Evolutionary conservation across 495 filamentous ascomycete species (phyloP), one percentile per base, ranked within the genome.

Genomic region (Trichoderma erinaceum): DNA sequence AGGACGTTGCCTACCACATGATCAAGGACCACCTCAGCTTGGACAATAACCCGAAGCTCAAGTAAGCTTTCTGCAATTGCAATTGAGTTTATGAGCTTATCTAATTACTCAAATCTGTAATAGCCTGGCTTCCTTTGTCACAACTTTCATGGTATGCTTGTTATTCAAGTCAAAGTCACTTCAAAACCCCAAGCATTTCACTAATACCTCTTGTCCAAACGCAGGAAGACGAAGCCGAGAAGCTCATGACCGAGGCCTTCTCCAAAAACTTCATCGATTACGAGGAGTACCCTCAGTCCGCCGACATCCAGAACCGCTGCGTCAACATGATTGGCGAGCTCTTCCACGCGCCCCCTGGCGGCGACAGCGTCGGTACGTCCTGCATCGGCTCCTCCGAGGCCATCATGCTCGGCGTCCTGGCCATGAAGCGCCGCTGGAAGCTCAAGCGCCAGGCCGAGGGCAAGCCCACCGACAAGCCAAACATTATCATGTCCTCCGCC

Each of bases 341-440:
- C 56, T 95, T 92, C 84, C 85, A 96, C 75, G 85, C 86, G 29
- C 91, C 91, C 5, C 79, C 78, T 4, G 72, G 70, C 0, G 76
- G 81, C 12, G 76, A 79, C 32, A 84, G 90, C 67, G 85, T 97
- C 77, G 93, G 93, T 43, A 96, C 92, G 0, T 91, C 88, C 11
- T 93, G 90, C 65, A 88, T 96, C 70, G 92, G 93, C 44, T 90
- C 87, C 70, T 93, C 90, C 38, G 92, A 96, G 76, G 93, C 92
- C 69, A 94, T 96, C 77, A 95, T 96, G 90, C 86, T 97, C 12
- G 91, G 81, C 61, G 90, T 91, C 3, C 83, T 97, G 23, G 92
- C 92, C 65, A 96, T 97, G 92, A 97, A 97, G 87, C 94, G 90
- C 81, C 87, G 88, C 70, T 97, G 93, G 93, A 88, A 92, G 80